phyloP scores from a whole-genome alignment of 257 asterid species.

The Penstemon eatonii region DNA sequence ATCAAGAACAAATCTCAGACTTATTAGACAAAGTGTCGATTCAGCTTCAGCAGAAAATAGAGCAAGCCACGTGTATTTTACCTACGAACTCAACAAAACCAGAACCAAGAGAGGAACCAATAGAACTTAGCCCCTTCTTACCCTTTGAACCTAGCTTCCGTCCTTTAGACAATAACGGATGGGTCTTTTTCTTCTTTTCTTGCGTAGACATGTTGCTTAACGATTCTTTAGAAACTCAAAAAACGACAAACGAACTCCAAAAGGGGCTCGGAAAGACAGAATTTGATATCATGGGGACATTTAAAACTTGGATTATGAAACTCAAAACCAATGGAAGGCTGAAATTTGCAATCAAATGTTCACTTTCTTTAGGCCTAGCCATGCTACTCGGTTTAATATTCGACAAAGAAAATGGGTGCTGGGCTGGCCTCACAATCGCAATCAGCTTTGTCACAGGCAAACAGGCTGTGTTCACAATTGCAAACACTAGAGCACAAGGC shows the following conservation, averaged over 20 bases:
- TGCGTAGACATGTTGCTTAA: slow-evolving; percentile 45
- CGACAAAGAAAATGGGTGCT: slow-evolving; percentile 52
- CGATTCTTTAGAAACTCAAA: neutral
- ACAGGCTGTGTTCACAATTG: slow-evolving; percentile 59
- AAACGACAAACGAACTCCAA: slow-evolving; percentile 13
- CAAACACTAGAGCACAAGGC: slow-evolving; percentile 76
- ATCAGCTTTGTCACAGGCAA: slow-evolving; percentile 56
- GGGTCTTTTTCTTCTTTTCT: slow-evolving; percentile 51
- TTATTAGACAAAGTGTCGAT: slow-evolving; percentile 25
- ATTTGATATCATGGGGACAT: neutral
- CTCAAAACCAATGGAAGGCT: slow-evolving; percentile 35
- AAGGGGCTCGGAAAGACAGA: neutral
- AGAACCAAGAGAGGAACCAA: slow-evolving; percentile 21
- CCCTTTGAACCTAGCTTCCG: slow-evolving; percentile 28
- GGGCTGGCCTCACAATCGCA: slow-evolving; percentile 80
- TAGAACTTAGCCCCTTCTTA: slow-evolving; percentile 21
- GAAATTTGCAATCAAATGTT: slow-evolving; percentile 52
- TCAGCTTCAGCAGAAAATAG: slow-evolving; percentile 38
- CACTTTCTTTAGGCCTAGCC: slow-evolving; percentile 62
- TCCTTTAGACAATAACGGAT: slow-evolving; percentile 25
- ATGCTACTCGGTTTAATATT: slow-evolving; percentile 53
- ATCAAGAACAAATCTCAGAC: slow-evolving; percentile 33
- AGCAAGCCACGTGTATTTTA: slow-evolving; percentile 35
- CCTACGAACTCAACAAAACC: slow-evolving; percentile 36
- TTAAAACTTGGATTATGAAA: slow-evolving; percentile 26